Percentiles rank a stretch among this genome's conserved stretches.
Evolutionary conservation across 148 eudicot species (phyloP).

Genomic region (Chenopodium quinoa): DNA sequence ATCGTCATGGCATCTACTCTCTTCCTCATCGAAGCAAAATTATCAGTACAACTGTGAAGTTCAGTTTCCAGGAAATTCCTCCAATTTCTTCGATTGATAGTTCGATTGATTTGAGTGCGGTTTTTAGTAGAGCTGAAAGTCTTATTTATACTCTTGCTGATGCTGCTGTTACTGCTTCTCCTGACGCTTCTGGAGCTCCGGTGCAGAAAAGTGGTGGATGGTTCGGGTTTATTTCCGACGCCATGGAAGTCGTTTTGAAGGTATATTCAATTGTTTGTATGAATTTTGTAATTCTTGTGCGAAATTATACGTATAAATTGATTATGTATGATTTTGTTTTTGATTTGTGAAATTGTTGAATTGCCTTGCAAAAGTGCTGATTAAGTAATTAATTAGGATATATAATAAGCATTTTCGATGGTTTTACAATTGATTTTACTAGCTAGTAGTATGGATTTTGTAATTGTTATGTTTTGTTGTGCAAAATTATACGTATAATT

Average conservation of each 20-base stretch:
- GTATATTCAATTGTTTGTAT: slow-evolving; percentile 23
- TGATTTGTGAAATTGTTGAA: background rate
- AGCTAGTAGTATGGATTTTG: background rate
- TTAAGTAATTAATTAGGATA: background rate
- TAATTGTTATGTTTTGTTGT: background rate
- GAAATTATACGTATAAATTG: background rate
- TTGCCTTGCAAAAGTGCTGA: background rate
- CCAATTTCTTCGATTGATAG: slow-evolving; percentile 42
- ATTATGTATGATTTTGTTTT: background rate
- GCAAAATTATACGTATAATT: background rate
- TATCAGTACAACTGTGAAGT: slow-evolving; percentile 49
- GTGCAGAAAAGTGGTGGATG: slow-evolving; percentile 84
- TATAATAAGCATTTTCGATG: background rate
- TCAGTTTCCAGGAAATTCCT: slow-evolving; percentile 65
- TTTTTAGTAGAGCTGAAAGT: slow-evolving; percentile 58
- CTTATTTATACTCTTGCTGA: slow-evolving; percentile 84
- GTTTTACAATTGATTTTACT: too few species aligned
- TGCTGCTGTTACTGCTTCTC: slow-evolving; percentile 73
- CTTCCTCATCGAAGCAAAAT: slow-evolving; percentile 38
- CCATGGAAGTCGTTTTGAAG: slow-evolving; percentile 96
- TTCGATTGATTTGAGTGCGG: slow-evolving; percentile 45
- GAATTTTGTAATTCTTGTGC: background rate
- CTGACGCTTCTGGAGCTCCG: slow-evolving; percentile 35
- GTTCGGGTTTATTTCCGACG: slow-evolving; percentile 89
- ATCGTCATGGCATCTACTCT: slow-evolving; percentile 31